phyloP scores from a whole-genome alignment of 2,329 filamentous ascomycete species.

The Paracorniculantispora psalliotae region DNA sequence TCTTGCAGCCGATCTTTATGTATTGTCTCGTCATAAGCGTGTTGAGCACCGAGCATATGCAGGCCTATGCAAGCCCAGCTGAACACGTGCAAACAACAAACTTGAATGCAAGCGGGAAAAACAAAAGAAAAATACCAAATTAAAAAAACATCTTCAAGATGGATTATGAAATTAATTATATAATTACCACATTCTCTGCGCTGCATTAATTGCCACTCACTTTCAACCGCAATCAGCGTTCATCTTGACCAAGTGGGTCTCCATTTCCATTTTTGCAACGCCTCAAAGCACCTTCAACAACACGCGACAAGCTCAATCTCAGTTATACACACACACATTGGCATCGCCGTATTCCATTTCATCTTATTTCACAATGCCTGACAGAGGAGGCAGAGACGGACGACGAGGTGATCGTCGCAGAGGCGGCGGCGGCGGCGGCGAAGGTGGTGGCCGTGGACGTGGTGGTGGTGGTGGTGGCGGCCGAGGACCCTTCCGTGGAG shows the following conservation, averaged over 20 bases:
- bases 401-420: slow-evolving; percentile 4
- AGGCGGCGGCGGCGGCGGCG: slow-evolving; percentile 1
- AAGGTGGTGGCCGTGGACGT: not conserved
- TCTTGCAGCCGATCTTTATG: too few species aligned
- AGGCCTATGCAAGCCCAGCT: too few species aligned
- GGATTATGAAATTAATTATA: too few species aligned
- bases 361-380: not conserved
- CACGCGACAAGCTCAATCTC: not conserved
- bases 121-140: too few species aligned
- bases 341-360: not conserved
- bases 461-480: not conserved
- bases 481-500: not conserved
- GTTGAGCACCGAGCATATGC: too few species aligned
- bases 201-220: not conserved
- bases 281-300: not conserved
- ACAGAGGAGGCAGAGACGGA: slow-evolving; percentile 7
- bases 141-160: too few species aligned
- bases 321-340: not conserved
- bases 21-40: too few species aligned
- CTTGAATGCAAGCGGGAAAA: not conserved
- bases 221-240: not conserved
- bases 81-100: too few species aligned
- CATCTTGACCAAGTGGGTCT: not conserved
- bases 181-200: not conserved
- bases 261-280: slow-evolving; percentile 12